Evolutionary conservation across 768 basidiomycete genomes (phyloP), one percentile per base, ranked within the genome.

Genomic region (Tricholoma sp.): DNA sequence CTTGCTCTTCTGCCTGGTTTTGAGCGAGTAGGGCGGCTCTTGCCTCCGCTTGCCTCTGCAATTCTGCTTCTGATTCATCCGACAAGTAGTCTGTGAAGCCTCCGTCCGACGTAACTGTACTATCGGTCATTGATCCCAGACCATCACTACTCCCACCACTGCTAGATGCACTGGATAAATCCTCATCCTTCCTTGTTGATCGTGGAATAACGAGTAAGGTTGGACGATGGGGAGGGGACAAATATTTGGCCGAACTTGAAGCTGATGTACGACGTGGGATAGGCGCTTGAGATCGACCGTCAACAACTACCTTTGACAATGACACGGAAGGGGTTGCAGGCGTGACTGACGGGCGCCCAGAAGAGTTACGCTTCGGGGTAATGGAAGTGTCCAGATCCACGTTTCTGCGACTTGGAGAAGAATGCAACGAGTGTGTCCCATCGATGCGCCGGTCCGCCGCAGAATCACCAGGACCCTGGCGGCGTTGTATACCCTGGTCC

Each of bases 61-160:
- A 71, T 67, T 94, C 91, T 24, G 85, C 89, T 65, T 94, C 91
- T n/a, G 90, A 92, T 71, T 94, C 91, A 66, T 92, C 91, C n/a
- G 90, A 92, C 29, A 92, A 72, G 68, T 94, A 94, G 68, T 94
- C 91, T 11, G 91, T 94, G 66, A 94, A 94, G 14, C 84, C 89
- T 11, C 90, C 91, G 62, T 92, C 91, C 8, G 90, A 91, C 4
- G 86, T 91, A 56, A 92, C 79, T 4, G 91, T 92, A 58, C 83
- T 83, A 67, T 89, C 88, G 3, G 86, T 84, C 66, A 83, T 62
- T 18, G 85, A 86, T 35, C 83, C 82, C 50, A 80, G 72, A 21
- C 86, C 83, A 62, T 83, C 81, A 64, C 86, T 84, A 60, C 85
- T 83, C 52, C 82, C 78, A 65, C 81, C 83, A 66, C 84, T 81